Percentiles rank a stretch among this genome's conserved stretches.
Conservation (phyloP, 106 monocot species). For the Posidonia australis region DNA sequence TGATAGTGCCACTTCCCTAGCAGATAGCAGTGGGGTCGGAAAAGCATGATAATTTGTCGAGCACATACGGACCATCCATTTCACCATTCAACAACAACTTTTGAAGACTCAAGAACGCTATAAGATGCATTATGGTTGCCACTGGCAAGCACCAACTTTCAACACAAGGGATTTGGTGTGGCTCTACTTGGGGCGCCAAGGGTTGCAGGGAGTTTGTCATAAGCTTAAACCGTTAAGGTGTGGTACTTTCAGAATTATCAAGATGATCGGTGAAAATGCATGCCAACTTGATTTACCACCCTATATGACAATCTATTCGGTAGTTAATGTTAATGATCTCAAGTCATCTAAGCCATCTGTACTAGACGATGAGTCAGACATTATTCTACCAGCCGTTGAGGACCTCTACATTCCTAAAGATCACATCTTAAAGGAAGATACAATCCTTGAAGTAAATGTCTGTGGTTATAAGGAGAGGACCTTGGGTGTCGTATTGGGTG, state of each 20-base stretch:
- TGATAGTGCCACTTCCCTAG: neutral
- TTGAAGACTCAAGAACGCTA: neutral
- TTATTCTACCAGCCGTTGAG: neutral
- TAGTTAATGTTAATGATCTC: neutral
- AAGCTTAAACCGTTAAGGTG: neutral
- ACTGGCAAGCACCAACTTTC: neutral
- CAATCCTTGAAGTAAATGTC: neutral
- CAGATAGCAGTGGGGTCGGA: too few relatives aligned
- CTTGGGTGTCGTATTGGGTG: neutral
- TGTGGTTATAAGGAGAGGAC: neutral
- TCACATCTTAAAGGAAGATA: neutral
- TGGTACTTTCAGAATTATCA: neutral
- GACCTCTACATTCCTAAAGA: neutral
- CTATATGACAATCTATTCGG: neutral
- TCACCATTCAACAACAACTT: neutral
- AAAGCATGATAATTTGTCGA: neutral
- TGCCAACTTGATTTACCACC: neutral
- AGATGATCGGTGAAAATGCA: neutral
- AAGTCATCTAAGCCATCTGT: neutral
- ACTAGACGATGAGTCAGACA: neutral
- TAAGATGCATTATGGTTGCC: neutral
- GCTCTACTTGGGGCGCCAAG: neutral
- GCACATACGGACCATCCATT: neutral
- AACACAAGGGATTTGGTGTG: neutral
- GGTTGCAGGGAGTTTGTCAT: neutral